Conservation (phyloP, 257 asterid genomes). For the Craterostigma plantagineum region DNA sequence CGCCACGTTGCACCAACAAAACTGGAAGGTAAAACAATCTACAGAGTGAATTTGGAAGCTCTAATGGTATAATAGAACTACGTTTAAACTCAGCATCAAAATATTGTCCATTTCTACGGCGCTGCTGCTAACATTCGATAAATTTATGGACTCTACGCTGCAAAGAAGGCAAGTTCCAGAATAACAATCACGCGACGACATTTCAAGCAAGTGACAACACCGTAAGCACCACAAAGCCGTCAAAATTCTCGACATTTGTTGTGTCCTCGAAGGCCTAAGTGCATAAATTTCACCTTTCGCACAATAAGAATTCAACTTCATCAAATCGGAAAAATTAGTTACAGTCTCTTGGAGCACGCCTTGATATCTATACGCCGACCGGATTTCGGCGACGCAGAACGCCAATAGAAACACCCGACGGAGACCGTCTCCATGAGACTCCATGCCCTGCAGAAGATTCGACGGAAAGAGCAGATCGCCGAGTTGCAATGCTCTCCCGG, state of each 20-base stretch:
- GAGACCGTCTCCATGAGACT: conserved; percentile 56
- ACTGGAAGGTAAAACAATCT: too few relatives aligned
- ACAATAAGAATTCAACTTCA: neutral
- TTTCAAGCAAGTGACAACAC: too few relatives aligned
- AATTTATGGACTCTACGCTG: too few relatives aligned
- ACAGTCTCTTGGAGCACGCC: conserved; percentile 87
- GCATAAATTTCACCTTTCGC: neutral
- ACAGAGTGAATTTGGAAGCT: too few relatives aligned
- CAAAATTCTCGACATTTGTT: neutral
- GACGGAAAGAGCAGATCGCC: conserved; percentile 21
- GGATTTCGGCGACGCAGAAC: conserved; percentile 80
- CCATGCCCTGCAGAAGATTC: conserved; percentile 27
- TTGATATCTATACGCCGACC: conserved; percentile 93
- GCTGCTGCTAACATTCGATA: too few relatives aligned
- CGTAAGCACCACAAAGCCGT: too few relatives aligned
- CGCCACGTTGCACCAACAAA: too few relatives aligned
- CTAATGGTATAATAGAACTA: too few relatives aligned
- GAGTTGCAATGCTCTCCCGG: neutral
- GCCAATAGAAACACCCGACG: conserved; percentile 63
- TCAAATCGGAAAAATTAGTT: neutral
- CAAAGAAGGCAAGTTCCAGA: too few relatives aligned
- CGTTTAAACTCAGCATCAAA: too few relatives aligned
- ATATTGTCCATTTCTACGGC: too few relatives aligned
- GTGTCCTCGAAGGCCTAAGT: neutral
- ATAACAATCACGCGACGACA: too few relatives aligned